Conservation (phyloP, 2,329 filamentous ascomycete species). For the Stagonosporopsis cucurbitacearum region DNA sequence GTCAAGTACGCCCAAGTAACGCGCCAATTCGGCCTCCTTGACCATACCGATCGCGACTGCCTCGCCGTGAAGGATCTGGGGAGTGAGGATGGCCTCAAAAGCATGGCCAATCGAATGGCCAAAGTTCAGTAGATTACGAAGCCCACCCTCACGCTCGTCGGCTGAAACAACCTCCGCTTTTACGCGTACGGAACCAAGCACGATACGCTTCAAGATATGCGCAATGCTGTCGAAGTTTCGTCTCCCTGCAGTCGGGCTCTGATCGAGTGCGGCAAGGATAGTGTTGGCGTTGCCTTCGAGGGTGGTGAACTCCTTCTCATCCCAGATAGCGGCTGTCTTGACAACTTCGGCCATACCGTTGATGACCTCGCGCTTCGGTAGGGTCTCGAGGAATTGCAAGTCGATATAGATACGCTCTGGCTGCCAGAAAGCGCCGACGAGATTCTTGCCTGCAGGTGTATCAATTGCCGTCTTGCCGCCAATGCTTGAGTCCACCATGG, state of each 20-base stretch:
- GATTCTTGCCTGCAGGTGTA: slow-evolving; percentile 92
- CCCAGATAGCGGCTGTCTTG: slow-evolving; percentile 97
- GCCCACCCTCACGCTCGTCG: slow-evolving; percentile 91
- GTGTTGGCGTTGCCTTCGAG: slow-evolving; percentile 81
- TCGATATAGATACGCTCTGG: slow-evolving; percentile 94
- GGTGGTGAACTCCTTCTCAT: slow-evolving; percentile 82
- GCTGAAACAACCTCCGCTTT: slow-evolving; percentile 94
- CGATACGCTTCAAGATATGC: slow-evolving; percentile 64
- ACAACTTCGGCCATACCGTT: slow-evolving; percentile 99
- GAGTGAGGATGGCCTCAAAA: slow-evolving; percentile 92
- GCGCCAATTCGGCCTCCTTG: slow-evolving; percentile 92
- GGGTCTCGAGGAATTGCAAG: slow-evolving; percentile 85
- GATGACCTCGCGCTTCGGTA: slow-evolving; percentile 91
- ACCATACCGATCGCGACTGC: slow-evolving; percentile 98
- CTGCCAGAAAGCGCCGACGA: slow-evolving; percentile 97
- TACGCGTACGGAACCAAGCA: slow-evolving; percentile 87
- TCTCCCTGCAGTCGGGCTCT: slow-evolving; percentile 61
- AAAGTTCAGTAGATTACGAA: slow-evolving; percentile 95
- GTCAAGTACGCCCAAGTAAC: slow-evolving; percentile 83
- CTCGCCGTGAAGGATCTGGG: slow-evolving; percentile 94
- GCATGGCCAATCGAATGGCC: slow-evolving; percentile 98
- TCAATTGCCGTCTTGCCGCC: slow-evolving; percentile 99
- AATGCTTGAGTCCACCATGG: slow-evolving; percentile 99
- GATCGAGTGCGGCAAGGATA: slow-evolving; percentile 76
- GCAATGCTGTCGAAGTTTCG: slow-evolving; percentile 72